These are phyloP conservation scores for Lathyrus tuberosus DNA, from an alignment of 306 rosid genomes.

Conservation along the genomic window DNA sequence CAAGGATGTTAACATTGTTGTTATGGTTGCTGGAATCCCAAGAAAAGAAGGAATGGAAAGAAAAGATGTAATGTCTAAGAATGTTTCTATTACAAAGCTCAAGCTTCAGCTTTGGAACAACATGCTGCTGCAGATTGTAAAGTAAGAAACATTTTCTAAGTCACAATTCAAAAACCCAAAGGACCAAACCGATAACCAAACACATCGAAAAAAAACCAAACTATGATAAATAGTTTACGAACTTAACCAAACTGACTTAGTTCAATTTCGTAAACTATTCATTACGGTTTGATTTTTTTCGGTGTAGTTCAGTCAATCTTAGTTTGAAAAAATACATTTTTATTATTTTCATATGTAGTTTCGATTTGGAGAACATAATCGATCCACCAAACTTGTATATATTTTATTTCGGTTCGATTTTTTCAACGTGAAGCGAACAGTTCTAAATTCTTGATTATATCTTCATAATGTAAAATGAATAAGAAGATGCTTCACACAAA, in stretches of 20 bases:
- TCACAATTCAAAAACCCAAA: no score
- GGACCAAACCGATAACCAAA: no score
- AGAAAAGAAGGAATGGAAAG: slow-evolving; percentile 90
- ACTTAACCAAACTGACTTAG: no score
- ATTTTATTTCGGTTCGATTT: neutral
- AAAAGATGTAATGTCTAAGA: slow-evolving; percentile 72
- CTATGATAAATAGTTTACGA: no score
- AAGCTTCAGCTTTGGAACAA: slow-evolving; percentile 72
- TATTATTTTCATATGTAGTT: no score
- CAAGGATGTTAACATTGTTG: slow-evolving; percentile 61
- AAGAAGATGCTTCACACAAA: neutral
- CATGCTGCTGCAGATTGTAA: slow-evolving; percentile 72
- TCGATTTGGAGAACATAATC: no score
- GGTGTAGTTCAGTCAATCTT: no score
- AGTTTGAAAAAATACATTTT: no score
- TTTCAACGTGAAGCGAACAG: neutral
- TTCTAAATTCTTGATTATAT: neutral
- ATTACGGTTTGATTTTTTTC: no score
- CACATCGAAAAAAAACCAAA: no score
- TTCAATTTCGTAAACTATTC: no score
- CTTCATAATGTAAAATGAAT: neutral
- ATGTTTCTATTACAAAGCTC: slow-evolving; percentile 79
- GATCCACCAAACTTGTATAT: no score
- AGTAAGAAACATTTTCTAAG: slow-evolving; percentile 43
- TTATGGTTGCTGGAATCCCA: slow-evolving; percentile 78